These are phyloP conservation scores for Pouteria glomerata DNA, from an alignment of 148 eudicot species.

Conservation along the genomic window DNA sequence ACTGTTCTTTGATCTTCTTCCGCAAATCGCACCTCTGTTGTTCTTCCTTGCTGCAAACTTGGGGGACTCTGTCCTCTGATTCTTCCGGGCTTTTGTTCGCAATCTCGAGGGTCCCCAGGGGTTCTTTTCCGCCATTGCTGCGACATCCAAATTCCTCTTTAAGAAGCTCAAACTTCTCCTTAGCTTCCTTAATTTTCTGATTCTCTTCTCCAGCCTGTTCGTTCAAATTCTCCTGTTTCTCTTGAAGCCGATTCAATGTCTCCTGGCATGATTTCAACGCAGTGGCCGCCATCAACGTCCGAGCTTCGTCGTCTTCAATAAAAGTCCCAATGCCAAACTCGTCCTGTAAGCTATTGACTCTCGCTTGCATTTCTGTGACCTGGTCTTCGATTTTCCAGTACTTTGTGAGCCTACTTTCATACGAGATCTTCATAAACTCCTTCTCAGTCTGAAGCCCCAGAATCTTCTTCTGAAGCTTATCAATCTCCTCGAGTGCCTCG, in stretches of 20 bases:
- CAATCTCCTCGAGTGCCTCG: constrained; percentile 53
- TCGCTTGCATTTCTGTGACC: constrained; percentile 52
- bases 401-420: constrained; percentile 49
- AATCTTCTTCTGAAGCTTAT: constrained; percentile 56
- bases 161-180: constrained; percentile 41
- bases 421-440: constrained; percentile 63
- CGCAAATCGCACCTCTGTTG: constrained; percentile 24
- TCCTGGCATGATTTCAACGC: constrained; percentile 65
- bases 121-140: not conserved
- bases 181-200: constrained; percentile 39
- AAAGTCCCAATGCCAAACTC: constrained; percentile 57
- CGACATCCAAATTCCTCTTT: constrained; percentile 13
- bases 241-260: constrained; percentile 45
- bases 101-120: not conserved
- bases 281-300: constrained; percentile 49
- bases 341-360: constrained; percentile 55
- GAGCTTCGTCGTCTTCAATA: constrained; percentile 78
- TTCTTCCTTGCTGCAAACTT: constrained; percentile 20
- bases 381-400: constrained; percentile 60
- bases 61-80: constrained; percentile 20
- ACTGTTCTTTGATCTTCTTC: constrained; percentile 37
- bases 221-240: constrained; percentile 34
- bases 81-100: constrained; percentile 6
- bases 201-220: constrained; percentile 50
- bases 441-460: constrained; percentile 66